Evolutionary conservation across 1,284 basidiomycete species (phyloP), one percentile per base, ranked within the genome.

Genomic region (Rhodotorula sp.): DNA sequence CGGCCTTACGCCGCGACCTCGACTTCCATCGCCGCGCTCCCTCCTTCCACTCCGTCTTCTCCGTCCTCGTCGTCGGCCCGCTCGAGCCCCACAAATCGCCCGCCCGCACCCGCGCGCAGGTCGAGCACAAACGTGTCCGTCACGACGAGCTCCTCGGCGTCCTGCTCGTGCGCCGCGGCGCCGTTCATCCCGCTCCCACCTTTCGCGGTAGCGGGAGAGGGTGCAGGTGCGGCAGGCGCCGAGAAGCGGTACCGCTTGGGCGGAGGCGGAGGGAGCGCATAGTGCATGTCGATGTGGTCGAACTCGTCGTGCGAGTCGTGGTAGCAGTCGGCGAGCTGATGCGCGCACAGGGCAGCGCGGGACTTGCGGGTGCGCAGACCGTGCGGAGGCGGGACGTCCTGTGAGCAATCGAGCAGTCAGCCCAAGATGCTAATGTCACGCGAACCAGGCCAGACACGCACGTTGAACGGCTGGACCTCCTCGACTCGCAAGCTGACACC

Each of bases 401-500:
- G 63, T 14, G 21, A n/a, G 19, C 7, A 19, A 4, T 14, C 17
- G 16, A 25, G 23, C 3, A 48, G 42, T 8, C 21, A 3, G 25
- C 12, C 45, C 34, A 14, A 27, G 56, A 19, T 23, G 50, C 17
- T 10, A 9, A 9, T 41, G 34, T 13, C 49, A 27, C 9, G 3
- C 13, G 21, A 23, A 41, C 46, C 13, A 27, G 12, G 34, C n/a
- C 27, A n/a, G 45, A 25, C 17, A 80, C 83, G 77, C 67, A 84
- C 83, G 67, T 79, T 77, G n/a, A 83, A 73, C 4, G 84, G 77
- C 65, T 83, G 80, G 7, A 86, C 84, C 9, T 77, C 77, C 72
- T 86, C 84, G 14, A 87, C 82, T 9, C 84, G 82, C 41, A 86
- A 80, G 73, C 83, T 85, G 10, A 83, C 82, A 4, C 86, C 86